Evolutionary conservation across 805 yeast species (phyloP), one percentile per base, ranked within the genome.

Genomic region (Kodamaea leandrae): DNA sequence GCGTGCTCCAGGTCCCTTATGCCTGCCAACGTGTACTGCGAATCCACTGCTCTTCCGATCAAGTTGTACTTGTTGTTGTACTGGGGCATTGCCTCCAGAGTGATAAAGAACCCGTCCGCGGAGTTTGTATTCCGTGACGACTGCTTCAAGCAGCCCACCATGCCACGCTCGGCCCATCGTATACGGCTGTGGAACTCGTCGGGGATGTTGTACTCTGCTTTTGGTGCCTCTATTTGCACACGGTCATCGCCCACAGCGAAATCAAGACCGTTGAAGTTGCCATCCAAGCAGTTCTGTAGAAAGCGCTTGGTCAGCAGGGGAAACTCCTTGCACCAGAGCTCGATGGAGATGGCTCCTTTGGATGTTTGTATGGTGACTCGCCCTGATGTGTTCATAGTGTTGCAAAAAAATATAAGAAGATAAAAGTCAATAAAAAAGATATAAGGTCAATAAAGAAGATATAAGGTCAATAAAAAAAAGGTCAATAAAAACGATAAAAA

Each of bases 271-370:
- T 58, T 57, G 51, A 69, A 80, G 28, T 50, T 52, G 7, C 72
- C 71, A 43, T 72, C 60, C 12, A 68, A 30, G 47, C 83, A 75
- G 26, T 64, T 66, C 37, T 67, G 64, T n/a, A 84, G 53, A 49
- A 84, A 82, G 27, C 54, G 51, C 25, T 69, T 52, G 21, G 74
- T 53, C 1, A 78, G 69, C 0, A 48, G 45, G 0, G 89, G 88
- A 3, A 75, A 58, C 54, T 85, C 87, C 49, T 77, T 77, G 9
- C 89, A 86, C 80, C 83, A 85, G 5, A 84, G 55, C 43, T 80
- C 89, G 1, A 83, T 57, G 18, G 71, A 77, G 0, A 84, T 58
- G 2, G 66, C 60, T 0, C 91, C 91, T 41, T 77, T 78, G 2
- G 75, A 63, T 0, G 91, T 83, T 13, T 57, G 49, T 2, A 85